Evolutionary conservation across 208 protist species (phyloP), one percentile per base, ranked within the genome.

Genomic region (Acanthamoeba lenticulata): DNA sequence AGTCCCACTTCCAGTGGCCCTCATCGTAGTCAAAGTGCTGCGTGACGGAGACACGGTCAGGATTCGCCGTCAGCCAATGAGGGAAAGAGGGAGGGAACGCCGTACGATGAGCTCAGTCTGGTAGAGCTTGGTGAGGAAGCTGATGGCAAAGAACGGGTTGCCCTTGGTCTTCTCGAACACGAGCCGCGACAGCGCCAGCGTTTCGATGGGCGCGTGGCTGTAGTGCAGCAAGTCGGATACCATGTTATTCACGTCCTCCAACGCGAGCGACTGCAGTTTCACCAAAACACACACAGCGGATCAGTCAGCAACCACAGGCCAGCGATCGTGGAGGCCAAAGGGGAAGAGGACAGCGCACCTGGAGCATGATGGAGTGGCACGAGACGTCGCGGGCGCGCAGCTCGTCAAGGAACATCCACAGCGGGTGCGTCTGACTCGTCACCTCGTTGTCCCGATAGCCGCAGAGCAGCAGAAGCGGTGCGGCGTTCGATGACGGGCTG

Each of bases 41-140:
- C 29, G 44, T 32, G 38, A n/a, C 27, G 34, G n/a, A 79, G 11
- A 21, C 15, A 27, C 52, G 21, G 52, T 60, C 32, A 13, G 9
- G 36, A 79, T 79, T 21, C 36, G 24, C n/a, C n/a, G n/a, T n/a
- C 11, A 40, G 67, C 7, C 9, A 57, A 57, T 34, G 15, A 7
- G n/a, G 5, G 24, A 32, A 29, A 42, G 36, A n/a, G 57, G 2
- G 38, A 27, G 77, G 42, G 9, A 6, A 47, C n/a, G 27, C 11
- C 69, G 32, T 89, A 91, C 85, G 19, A 91, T 91, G 24, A 91
- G 60, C 2, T 36, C 42, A 36, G 85, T 45, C 29, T 91, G 85
- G 60, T 91, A 60, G 24, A 91, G 85, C 60, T 91, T 91, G 38
- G 85, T 91, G 21, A 91, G 85, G 60, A 91, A 91, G 42, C 85